Conservation (phyloP, 192 early-diverging fungal species). For the Coemansia interrupta region DNA sequence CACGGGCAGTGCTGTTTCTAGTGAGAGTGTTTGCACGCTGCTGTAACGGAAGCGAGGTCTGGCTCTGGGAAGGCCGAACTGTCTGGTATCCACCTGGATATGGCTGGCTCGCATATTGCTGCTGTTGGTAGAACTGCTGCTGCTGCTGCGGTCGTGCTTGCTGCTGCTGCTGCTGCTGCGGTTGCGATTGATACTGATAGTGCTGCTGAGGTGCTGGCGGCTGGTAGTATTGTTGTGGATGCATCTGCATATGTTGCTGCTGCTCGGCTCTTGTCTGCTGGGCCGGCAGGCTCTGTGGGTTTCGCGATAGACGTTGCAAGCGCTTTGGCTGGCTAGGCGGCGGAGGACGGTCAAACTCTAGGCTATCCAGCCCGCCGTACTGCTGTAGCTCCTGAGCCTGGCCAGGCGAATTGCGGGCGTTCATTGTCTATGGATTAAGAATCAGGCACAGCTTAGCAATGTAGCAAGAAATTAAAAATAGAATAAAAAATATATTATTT, state of each 20-base stretch:
- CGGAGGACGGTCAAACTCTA: slow-evolving; percentile 38
- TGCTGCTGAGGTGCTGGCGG: slow-evolving; percentile 13
- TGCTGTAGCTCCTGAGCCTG: slow-evolving; percentile 15
- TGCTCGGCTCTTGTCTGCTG: slow-evolving; percentile 1
- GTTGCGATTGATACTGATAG: slow-evolving; percentile 12
- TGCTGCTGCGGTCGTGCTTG: too few relatives aligned
- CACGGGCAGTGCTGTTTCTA: slow-evolving; percentile 4
- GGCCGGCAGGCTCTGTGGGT: slow-evolving; percentile 8
- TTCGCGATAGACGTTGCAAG: slow-evolving; percentile 38
- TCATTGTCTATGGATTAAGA: slow-evolving; percentile 29
- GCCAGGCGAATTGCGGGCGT: slow-evolving; percentile 18
- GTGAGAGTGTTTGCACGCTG: slow-evolving; percentile 2
- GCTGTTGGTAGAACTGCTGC: slow-evolving; percentile 5
- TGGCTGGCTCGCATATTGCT: slow-evolving; percentile 6
- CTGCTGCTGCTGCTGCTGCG: slow-evolving; percentile 14
- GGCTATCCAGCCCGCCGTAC: slow-evolving; percentile 15
- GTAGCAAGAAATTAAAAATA: neutral
- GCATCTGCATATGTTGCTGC: slow-evolving; percentile 12
- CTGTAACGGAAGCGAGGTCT: neutral
- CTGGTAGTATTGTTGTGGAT: slow-evolving; percentile 15
- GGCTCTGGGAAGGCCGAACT: neutral
- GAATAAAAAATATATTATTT: neutral
- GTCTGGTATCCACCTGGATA: neutral
- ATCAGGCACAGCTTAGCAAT: neutral
- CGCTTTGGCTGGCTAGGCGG: slow-evolving; percentile 36